These are phyloP conservation scores for Saccharomycopsis phalli DNA, from an alignment of 1,139 yeast genomes.

Conservation along the genomic window DNA sequence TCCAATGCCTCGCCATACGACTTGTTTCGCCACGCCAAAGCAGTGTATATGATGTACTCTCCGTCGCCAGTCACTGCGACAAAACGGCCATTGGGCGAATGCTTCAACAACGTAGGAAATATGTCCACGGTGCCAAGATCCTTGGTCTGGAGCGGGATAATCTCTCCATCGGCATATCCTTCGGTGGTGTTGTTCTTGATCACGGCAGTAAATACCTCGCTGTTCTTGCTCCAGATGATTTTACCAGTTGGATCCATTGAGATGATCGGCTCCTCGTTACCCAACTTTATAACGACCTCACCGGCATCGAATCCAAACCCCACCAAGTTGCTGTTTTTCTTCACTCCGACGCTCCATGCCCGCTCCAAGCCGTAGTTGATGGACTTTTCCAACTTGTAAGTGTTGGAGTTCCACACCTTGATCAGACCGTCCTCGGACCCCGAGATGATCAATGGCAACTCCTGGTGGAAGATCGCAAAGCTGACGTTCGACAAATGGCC, in stretches of 20 bases:
- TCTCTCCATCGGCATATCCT: constrained; percentile 71
- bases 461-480: constrained; percentile 95
- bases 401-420: constrained; percentile 71
- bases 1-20: constrained; percentile 85
- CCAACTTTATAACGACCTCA: constrained; percentile 73
- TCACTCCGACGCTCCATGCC: constrained; percentile 89
- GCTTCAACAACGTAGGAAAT: constrained; percentile 77
- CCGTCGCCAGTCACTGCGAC: constrained; percentile 98
- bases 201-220: constrained; percentile 79
- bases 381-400: constrained; percentile 82
- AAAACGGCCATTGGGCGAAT: constrained; percentile 95
- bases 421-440: constrained; percentile 81
- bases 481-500: constrained; percentile 94
- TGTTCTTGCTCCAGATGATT: constrained; percentile 82
- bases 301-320: constrained; percentile 97
- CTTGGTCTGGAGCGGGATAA: constrained; percentile 59
- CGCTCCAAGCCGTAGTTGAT: constrained; percentile 87
- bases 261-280: constrained; percentile 88
- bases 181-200: constrained; percentile 60
- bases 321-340: constrained; percentile 67
- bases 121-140: constrained; percentile 90
- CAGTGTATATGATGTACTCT: constrained; percentile 91
- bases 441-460: constrained; percentile 76
- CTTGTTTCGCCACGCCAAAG: constrained; percentile 97
- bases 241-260: constrained; percentile 93